These are phyloP conservation scores for Starmerella vitae DNA, from an alignment of 805 yeast species.

Conservation along the genomic window DNA sequence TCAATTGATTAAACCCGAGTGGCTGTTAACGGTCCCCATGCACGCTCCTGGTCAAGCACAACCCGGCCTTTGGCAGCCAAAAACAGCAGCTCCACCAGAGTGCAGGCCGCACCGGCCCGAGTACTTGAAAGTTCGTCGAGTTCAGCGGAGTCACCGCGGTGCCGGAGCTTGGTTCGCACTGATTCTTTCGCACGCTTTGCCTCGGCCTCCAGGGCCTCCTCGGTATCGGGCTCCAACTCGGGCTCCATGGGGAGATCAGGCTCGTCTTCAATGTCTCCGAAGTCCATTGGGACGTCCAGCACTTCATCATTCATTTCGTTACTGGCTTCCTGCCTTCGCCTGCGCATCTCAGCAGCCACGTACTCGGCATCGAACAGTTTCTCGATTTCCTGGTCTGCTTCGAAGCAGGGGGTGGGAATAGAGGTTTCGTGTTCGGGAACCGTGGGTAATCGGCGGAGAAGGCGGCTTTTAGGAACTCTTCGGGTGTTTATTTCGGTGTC, in stretches of 20 bases:
- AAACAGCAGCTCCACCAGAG: slow-evolving; percentile 14
- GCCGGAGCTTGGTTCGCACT: slow-evolving; percentile 3
- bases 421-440: background rate
- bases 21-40: slow-evolving; percentile 12
- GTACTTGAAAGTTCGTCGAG: slow-evolving; percentile 10
- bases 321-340: slow-evolving; percentile 5
- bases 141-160: slow-evolving; percentile 1
- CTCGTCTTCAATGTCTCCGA: slow-evolving; percentile 5
- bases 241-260: slow-evolving; percentile 2
- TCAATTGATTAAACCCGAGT: slow-evolving; percentile 2
- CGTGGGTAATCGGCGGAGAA: background rate
- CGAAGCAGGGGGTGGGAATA: too few species aligned
- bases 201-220: slow-evolving; percentile 10
- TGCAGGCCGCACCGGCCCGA: slow-evolving; percentile 11
- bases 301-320: background rate
- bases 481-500: slow-evolving; percentile 11
- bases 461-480: slow-evolving; percentile 4
- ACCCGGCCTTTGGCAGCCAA: slow-evolving; percentile 13
- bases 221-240: slow-evolving; percentile 9
- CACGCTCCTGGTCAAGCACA: slow-evolving; percentile 4
- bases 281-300: background rate
- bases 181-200: slow-evolving; percentile 8
- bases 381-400: slow-evolving; percentile 6
- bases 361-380: slow-evolving; percentile 11
- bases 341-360: slow-evolving; percentile 14